Evolutionary conservation across 495 filamentous ascomycete species (phyloP).

Genomic region (Pseudevernia furfuracea): DNA sequence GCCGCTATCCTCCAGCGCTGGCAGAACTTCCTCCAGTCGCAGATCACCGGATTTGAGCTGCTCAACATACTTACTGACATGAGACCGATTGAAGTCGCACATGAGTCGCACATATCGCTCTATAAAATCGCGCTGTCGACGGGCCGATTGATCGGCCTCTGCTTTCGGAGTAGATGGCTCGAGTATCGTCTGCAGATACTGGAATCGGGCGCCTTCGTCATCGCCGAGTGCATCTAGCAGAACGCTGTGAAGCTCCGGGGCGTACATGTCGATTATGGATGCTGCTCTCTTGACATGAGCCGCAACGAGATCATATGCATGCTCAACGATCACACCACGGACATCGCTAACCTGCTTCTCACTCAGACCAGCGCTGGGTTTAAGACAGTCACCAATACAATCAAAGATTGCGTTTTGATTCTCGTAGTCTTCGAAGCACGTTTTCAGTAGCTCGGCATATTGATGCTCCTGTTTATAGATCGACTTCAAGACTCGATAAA

Average conservation of each 20-base stretch:
- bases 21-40: slow-evolving; percentile 71
- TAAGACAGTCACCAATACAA: slow-evolving; percentile 73
- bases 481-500: slow-evolving; percentile 89
- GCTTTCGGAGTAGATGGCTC: slow-evolving; percentile 51
- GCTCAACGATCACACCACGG: slow-evolving; percentile 58
- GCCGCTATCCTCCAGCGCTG: slow-evolving; percentile 78
- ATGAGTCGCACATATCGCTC: slow-evolving; percentile 87
- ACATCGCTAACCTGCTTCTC: slow-evolving; percentile 72
- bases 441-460: slow-evolving; percentile 67
- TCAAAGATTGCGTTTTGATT: slow-evolving; percentile 66
- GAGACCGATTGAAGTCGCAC: slow-evolving; percentile 71
- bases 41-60: slow-evolving; percentile 71
- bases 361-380: slow-evolving; percentile 57
- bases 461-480: slow-evolving; percentile 75
- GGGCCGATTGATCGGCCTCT: slow-evolving; percentile 34
- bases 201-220: slow-evolving; percentile 58
- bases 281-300: slow-evolving; percentile 66
- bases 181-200: slow-evolving; percentile 70
- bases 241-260: slow-evolving; percentile 62
- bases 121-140: slow-evolving; percentile 45
- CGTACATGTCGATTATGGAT: slow-evolving; percentile 55
- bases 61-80: slow-evolving; percentile 81
- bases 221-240: slow-evolving; percentile 58
- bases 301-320: slow-evolving; percentile 59
- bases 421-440: slow-evolving; percentile 79